Percentiles rank a stretch among this genome's conserved stretches.
Conservation (phyloP, 805 yeast genomes). For the Candida pseudoglaebosa region DNA sequence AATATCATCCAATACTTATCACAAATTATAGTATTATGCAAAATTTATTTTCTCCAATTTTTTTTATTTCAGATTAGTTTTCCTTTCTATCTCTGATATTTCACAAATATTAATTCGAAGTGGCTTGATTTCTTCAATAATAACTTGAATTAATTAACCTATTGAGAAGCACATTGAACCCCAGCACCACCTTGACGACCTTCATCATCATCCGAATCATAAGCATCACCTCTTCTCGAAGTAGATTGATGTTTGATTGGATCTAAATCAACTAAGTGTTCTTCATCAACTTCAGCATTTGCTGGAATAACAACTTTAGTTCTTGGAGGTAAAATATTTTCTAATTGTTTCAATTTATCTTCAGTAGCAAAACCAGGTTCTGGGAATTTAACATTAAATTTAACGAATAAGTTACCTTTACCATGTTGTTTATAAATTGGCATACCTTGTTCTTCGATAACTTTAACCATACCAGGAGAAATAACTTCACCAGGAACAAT, state of each 20-base stretch:
- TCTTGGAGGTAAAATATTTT: constrained; percentile 77
- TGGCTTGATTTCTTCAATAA: no score
- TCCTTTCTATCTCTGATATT: no score
- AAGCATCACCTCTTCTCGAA: constrained; percentile 36
- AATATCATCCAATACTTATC: background rate
- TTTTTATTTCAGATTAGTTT: background rate
- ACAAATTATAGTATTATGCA: background rate
- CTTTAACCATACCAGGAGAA: constrained; percentile 76
- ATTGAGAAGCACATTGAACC: constrained; percentile 95
- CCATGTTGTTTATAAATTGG: constrained; percentile 89
- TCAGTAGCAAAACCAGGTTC: constrained; percentile 65
- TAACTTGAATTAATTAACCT: constrained; percentile 17
- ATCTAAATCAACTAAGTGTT: constrained; percentile 64
- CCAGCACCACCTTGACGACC: constrained; percentile 59
- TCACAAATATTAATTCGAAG: no score
- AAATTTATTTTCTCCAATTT: constrained; percentile 1
- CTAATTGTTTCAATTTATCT: constrained; percentile 69
- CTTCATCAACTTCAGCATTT: constrained; percentile 77
- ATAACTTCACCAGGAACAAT: constrained; percentile 92
- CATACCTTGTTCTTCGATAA: constrained; percentile 94
- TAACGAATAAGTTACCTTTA: constrained; percentile 79
- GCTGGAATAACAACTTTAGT: constrained; percentile 56
- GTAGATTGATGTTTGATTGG: constrained; percentile 52
- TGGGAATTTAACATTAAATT: constrained; percentile 91
- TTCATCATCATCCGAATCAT: constrained; percentile 44